phyloP scores from a whole-genome alignment of 1,284 basidiomycete genomes.

The Sphagnurus paluster region DNA sequence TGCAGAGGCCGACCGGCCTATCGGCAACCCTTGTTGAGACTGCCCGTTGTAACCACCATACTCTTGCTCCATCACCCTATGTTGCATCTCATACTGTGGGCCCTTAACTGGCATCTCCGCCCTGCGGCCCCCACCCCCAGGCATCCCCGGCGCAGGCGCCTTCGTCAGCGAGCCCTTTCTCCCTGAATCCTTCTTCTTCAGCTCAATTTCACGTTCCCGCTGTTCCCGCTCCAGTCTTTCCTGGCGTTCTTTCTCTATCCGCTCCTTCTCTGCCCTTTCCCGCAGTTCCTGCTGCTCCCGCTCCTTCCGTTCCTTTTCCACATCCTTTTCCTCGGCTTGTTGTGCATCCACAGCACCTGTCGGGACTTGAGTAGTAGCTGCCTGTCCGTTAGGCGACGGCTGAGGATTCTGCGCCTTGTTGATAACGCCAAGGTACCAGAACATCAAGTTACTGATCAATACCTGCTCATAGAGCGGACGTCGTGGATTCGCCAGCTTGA shows the following conservation, averaged over 20 bases:
- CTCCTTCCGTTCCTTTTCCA: constrained; percentile 47
- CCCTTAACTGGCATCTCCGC: constrained; percentile 87
- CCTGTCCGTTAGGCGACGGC: constrained; percentile 27
- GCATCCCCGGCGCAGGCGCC: constrained; percentile 38
- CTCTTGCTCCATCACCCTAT: constrained; percentile 88
- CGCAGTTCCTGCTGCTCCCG: constrained; percentile 41
- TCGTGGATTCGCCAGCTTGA: constrained; percentile 97
- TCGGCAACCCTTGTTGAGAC: constrained; percentile 29
- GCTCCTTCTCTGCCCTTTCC: constrained; percentile 47
- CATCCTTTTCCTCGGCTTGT: constrained; percentile 27
- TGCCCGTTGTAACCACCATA: constrained; percentile 46
- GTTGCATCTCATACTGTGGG: constrained; percentile 92
- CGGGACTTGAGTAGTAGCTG: constrained; percentile 21
- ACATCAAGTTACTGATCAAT: constrained; percentile 98
- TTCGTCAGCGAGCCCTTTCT: constrained; percentile 60
- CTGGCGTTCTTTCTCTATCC: constrained; percentile 32
- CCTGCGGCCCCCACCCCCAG: constrained; percentile 47
- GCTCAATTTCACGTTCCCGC: constrained; percentile 43
- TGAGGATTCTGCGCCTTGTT: constrained; percentile 72
- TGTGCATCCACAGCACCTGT: constrained; percentile 17
- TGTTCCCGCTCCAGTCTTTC: constrained; percentile 32
- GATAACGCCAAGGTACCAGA: constrained; percentile 99
- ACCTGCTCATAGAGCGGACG: constrained; percentile 98
- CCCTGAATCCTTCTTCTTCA: constrained; percentile 57
- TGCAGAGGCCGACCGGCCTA: constrained; percentile 26